These are phyloP conservation scores for Pascua guehoae DNA, from an alignment of 1,284 basidiomycete genomes.

Conservation along the genomic window DNA sequence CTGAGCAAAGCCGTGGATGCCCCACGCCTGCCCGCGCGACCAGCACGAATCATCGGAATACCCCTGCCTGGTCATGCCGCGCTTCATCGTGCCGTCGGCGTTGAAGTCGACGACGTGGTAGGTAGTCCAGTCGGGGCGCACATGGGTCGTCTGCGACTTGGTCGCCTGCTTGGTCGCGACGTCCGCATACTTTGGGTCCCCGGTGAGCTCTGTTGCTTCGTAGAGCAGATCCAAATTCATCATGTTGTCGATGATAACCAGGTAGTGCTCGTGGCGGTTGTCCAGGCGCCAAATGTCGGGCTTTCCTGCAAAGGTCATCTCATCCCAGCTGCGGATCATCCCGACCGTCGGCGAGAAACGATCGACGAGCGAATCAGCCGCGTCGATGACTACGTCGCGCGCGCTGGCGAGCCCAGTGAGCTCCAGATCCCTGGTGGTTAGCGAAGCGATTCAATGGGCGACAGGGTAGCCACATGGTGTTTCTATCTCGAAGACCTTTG, in stretches of 20 bases:
- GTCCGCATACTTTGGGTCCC: conserved; percentile 30
- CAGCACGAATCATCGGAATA: conserved; percentile 35
- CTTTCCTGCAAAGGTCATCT: conserved; percentile 19
- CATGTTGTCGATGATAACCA: conserved; percentile 46
- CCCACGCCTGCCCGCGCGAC: conserved; percentile 42
- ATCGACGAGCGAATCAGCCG: conserved; percentile 36
- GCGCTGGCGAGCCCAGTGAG: conserved; percentile 28
- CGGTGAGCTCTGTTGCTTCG: conserved; percentile 32
- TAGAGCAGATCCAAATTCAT: conserved; percentile 45
- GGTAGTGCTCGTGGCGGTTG: conserved; percentile 37
- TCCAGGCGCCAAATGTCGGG: conserved; percentile 23
- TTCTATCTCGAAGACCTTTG: neutral
- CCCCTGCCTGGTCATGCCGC: conserved; percentile 32
- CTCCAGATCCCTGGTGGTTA: conserved; percentile 25
- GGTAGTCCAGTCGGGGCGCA: conserved; percentile 33
- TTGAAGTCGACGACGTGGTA: conserved; percentile 41
- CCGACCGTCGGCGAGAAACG: conserved; percentile 30
- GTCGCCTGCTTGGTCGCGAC: conserved; percentile 37
- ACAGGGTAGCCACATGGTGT: too few relatives aligned
- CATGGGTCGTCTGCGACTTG: conserved; percentile 25
- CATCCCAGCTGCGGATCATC: conserved; percentile 37
- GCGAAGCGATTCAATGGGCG: neutral
- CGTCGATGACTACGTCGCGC: conserved; percentile 32
- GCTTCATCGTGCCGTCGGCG: conserved; percentile 11
- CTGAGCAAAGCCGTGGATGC: conserved; percentile 40